Evolutionary conservation across 345 rosid genomes (phyloP).

Genomic region (Gossypium ekmanianum): DNA sequence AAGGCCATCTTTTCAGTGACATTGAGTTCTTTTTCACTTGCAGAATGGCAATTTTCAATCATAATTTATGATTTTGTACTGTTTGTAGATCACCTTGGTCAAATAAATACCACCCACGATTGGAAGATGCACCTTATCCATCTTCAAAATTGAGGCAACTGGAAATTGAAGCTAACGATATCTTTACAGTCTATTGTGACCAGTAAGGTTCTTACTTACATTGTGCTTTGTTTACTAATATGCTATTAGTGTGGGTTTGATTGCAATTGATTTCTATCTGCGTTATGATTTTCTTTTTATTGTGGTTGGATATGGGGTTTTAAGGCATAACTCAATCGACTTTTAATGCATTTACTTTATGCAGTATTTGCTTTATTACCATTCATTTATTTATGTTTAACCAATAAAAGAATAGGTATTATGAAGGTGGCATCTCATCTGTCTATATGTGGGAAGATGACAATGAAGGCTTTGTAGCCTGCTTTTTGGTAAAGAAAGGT

Average conservation of each 20-base stretch:
- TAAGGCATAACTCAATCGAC: neutral
- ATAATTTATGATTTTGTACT: neutral
- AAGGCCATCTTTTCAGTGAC: slow-evolving; percentile 4
- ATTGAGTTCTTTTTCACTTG: neutral
- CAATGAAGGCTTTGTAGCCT: slow-evolving; percentile 85
- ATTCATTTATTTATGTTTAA: slow-evolving; percentile 23
- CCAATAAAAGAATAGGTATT: slow-evolving; percentile 59
- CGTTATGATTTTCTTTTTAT: neutral
- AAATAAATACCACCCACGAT: slow-evolving; percentile 65
- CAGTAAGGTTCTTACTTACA: slow-evolving; percentile 97
- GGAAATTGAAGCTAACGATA: slow-evolving; percentile 86
- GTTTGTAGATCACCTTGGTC: slow-evolving; percentile 91
- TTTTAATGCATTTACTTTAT: neutral
- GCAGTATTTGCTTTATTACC: neutral
- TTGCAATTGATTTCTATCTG: neutral
- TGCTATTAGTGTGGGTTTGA: neutral
- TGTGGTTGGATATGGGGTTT: slow-evolving; percentile 4
- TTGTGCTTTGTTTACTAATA: slow-evolving; percentile 34
- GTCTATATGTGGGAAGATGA: slow-evolving; percentile 98
- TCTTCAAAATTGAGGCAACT: slow-evolving; percentile 77
- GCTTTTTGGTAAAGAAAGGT: slow-evolving; percentile 97
- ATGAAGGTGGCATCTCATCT: slow-evolving; percentile 97
- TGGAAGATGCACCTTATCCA: slow-evolving; percentile 81
- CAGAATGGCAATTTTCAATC: neutral
- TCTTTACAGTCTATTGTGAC: slow-evolving; percentile 89